Evolutionary conservation across 805 yeast genomes (phyloP), one percentile per base, ranked within the genome.

Genomic region (Limtongia smithiae): DNA sequence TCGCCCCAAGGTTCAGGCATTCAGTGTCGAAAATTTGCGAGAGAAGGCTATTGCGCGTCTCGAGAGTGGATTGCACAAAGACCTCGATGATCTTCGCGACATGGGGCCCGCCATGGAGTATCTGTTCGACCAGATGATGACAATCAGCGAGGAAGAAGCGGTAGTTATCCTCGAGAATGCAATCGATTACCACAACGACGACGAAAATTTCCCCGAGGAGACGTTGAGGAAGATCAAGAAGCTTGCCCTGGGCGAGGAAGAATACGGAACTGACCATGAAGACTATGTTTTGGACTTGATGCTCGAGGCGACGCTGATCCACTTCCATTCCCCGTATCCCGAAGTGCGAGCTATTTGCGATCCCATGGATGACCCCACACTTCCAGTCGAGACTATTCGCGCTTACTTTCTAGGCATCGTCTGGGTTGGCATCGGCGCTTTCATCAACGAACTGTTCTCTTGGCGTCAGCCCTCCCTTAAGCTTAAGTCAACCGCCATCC

Each of bases 281-380:
- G 14, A 35, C 21, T 50, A 50, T 28, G 24, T 37, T n/a, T 43
- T 50, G 14, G 54, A 50, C 35, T 22, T 45, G 6, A 28, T 37
- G 49, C 60, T 71, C 8, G 35, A 43, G 34, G 56, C 53, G 1
- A n/a, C 46, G 1, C 28, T 51, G 14, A 21, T 51, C 35, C 36
- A 41, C 15, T 62, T 56, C 28, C 44, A 21, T 27, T 45, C 49
- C 11, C 83, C 84, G 3, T 80, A 80, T 54, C 82, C 84, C 1
- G 85, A 81, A 58, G 82, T 81, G 14, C 65, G 85, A 33, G 79
- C 85, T 8, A 75, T 82, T 15, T 80, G 80, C 12, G 81, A 79
- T 11, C 74, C 79, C 2, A 67, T 58, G 37, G 82, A 79, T 58
- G 81, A 79, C 48, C 74, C 74, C 1, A 42, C 50, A 4, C 61